Evolutionary conservation across 148 eudicot species (phyloP), one percentile per base, ranked within the genome.

Genomic region (Chenopodium quinoa): DNA sequence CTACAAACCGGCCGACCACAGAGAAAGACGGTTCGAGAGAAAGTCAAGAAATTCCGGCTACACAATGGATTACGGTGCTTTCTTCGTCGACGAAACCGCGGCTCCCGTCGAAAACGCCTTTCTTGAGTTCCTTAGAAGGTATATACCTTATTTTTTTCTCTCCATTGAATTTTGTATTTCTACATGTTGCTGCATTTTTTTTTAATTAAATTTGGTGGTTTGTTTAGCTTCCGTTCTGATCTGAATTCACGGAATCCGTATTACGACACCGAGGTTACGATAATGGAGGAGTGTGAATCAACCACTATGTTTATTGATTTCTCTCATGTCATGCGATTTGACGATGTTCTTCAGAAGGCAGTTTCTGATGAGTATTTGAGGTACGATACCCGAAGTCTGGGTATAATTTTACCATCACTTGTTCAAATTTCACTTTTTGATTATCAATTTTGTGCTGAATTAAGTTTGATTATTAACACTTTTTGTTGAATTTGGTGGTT

Each of bases 251-350:
- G 87, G 20, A 91, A 90, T 56, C 90, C 93, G 1, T 86, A 62
- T 76, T 94, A 96, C 60, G 87, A 85, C 27, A 81, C 91, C 8
- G 99, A 96, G 86, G 85, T 94, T 17, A 94, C 83, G 52, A 90
- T 87, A 16, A 91, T 96, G 95, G 90, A 88, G 64, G 88, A 89
- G 9, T 90, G 83, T 62, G 99, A 96, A 69, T 89, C 98, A 27
- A 90, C 89, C 80, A 96, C 99, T 11, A 96, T 96, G 95, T 96
- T 88, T 82, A 84, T 96, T 34, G 99, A 96, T 78, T 96, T 96
- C 89, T 90, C 95, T 11, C 99, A 96, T 74, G 95, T 96, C 12
- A 93, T 93, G 97, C 91, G 91, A 23, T 96, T 91, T 77, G 89
- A 90, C 25, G 94, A 96, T 63, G 83, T 87, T n/a, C 93, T 96